A percentile compares a stretch with the other conserved stretches of the same genome.
Conservation (phyloP, 2,329 filamentous ascomycete species). For the Arthrobotrys sphaeroides region DNA sequence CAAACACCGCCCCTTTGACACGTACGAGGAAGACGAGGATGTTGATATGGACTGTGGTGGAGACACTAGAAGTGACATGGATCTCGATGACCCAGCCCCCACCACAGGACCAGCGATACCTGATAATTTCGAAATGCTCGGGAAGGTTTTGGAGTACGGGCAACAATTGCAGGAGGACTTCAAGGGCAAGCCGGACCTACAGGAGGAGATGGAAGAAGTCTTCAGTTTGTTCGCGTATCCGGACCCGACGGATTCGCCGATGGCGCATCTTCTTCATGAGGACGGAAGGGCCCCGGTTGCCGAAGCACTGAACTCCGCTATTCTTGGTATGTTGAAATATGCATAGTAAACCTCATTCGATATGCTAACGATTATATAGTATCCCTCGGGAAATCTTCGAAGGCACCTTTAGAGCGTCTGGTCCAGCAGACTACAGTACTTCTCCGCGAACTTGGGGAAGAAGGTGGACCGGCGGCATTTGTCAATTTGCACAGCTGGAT, state of each 20-base stretch:
- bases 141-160: slow-evolving; percentile 80
- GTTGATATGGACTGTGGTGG: slow-evolving; percentile 68
- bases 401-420: slow-evolving; percentile 82
- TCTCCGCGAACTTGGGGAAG: slow-evolving; percentile 80
- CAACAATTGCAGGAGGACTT: slow-evolving; percentile 78
- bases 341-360: not conserved
- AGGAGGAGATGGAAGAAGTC: slow-evolving; percentile 79
- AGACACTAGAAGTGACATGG: slow-evolving; percentile 47
- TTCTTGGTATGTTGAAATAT: slow-evolving; percentile 72
- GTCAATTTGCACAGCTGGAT: slow-evolving; percentile 71
- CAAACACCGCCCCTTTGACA: slow-evolving; percentile 44
- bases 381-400: slow-evolving; percentile 87
- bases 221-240: slow-evolving; percentile 88
- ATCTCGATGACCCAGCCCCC: slow-evolving; percentile 41
- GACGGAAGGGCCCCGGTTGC: slow-evolving; percentile 80
- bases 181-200: slow-evolving; percentile 73
- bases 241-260: slow-evolving; percentile 78
- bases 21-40: slow-evolving; percentile 60
- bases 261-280: slow-evolving; percentile 80
- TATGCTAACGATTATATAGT: slow-evolving; percentile 66
- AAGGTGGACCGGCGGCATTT: slow-evolving; percentile 83
- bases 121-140: slow-evolving; percentile 66
- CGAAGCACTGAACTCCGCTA: slow-evolving; percentile 92
- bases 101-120: not conserved
- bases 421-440: slow-evolving; percentile 87